Conservation (phyloP, 208 protist species). For the Angomonas desouzai region DNA sequence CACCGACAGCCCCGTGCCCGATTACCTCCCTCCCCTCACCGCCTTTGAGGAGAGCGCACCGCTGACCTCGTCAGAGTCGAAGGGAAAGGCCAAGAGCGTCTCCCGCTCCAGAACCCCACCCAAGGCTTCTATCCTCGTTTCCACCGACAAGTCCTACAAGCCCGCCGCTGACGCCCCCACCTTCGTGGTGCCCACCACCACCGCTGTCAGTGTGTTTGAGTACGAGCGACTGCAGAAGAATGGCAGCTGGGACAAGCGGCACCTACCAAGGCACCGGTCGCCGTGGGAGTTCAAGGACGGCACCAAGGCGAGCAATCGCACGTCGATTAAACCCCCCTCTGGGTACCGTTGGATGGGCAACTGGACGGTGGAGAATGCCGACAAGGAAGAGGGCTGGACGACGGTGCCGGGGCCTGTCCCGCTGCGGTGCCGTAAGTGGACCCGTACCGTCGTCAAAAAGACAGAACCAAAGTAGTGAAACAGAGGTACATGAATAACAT, state of each 20-base stretch:
- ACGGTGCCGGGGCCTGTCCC: background rate
- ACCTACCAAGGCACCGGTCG: slow-evolving; percentile 8
- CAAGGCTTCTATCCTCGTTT: background rate
- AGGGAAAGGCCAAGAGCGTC: background rate
- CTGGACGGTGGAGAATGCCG: slow-evolving; percentile 26
- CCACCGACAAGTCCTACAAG: background rate
- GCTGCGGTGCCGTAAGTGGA: background rate
- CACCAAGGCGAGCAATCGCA: slow-evolving; percentile 26
- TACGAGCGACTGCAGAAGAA: slow-evolving; percentile 41
- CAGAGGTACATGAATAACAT: no score
- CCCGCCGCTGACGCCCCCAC: background rate
- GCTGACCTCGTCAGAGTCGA: background rate
- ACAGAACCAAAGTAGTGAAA: slow-evolving; percentile 10
- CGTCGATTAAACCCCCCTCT: slow-evolving; percentile 31
- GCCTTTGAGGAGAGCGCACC: background rate
- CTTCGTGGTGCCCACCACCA: background rate
- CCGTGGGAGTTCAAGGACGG: slow-evolving; percentile 64
- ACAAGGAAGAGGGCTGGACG: slow-evolving; percentile 9
- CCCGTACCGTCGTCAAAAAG: slow-evolving; percentile 5
- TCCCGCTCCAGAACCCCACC: background rate
- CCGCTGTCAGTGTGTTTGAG: slow-evolving; percentile 55
- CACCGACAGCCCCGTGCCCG: background rate
- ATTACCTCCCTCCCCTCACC: background rate
- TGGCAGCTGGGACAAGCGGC: slow-evolving; percentile 26
- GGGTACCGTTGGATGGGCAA: slow-evolving; percentile 58